Evolutionary conservation across 257 asterid species (phyloP).

Genomic region (Nemophila menziesii): DNA sequence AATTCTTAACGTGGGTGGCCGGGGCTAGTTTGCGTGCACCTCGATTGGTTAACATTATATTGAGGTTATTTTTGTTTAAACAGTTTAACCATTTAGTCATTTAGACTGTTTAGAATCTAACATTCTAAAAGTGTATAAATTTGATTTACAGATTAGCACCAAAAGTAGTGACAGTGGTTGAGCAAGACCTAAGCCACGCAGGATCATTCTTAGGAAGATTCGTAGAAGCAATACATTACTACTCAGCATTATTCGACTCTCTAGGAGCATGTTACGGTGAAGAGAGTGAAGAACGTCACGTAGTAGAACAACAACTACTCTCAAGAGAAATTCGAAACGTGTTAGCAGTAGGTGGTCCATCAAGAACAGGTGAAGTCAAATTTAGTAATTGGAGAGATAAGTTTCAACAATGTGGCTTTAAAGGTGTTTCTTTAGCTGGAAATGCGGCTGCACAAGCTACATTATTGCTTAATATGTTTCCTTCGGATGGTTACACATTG

Average conservation of each 20-base stretch:
- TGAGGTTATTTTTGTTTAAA: no score
- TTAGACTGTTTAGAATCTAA: no score
- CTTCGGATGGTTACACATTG: constrained; percentile 80
- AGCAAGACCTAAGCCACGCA: constrained; percentile 95
- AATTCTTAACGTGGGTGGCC: no score
- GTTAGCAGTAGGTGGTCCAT: constrained; percentile 70
- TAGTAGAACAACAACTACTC: constrained; percentile 78
- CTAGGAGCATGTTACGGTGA: constrained; percentile 96
- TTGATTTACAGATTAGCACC: constrained; percentile 51
- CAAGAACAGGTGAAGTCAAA: constrained; percentile 59
- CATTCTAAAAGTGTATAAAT: not conserved
- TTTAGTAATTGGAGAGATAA: constrained; percentile 93
- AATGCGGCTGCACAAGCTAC: constrained; percentile 96
- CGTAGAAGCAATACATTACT: constrained; percentile 93
- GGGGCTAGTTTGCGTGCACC: no score
- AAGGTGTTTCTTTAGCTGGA: constrained; percentile 69
- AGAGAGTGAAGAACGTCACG: constrained; percentile 90
- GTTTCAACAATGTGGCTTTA: constrained; percentile 77
- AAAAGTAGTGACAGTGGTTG: constrained; percentile 88
- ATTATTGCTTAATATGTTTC: constrained; percentile 87
- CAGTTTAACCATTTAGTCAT: no score
- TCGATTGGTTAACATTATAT: no score
- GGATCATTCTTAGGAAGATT: constrained; percentile 84
- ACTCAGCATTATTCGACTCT: constrained; percentile 89
- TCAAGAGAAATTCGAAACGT: constrained; percentile 85